Percentiles rank a stretch among this genome's conserved stretches.
These are phyloP conservation scores for Phytophthora citricola DNA, from an alignment of 352 stramenopile species.

Conservation along the genomic window DNA sequence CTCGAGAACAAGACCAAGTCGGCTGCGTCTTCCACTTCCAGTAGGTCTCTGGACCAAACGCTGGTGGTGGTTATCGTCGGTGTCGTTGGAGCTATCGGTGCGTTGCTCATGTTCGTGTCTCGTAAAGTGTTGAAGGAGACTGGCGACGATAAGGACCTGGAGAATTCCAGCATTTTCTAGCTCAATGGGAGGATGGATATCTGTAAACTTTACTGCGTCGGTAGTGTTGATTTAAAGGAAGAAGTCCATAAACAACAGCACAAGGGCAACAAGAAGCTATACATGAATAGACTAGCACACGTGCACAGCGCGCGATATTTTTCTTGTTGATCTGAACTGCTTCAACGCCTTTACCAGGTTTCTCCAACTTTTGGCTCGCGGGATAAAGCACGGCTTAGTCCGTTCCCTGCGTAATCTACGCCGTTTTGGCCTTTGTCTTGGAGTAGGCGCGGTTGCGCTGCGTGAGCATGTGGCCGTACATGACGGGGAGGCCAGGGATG, in stretches of 20 bases:
- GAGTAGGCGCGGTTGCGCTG: conserved; percentile 86
- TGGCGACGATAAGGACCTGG: conserved; percentile 43
- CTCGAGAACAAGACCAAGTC: conserved; percentile 33
- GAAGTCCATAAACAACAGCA: conserved; percentile 15
- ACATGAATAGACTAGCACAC: conserved; percentile 32
- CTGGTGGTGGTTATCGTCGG: conserved; percentile 69
- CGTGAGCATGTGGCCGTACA: conserved; percentile 89
- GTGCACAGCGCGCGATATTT: conserved; percentile 23
- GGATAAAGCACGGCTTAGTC: not conserved
- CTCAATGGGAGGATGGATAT: conserved; percentile 25
- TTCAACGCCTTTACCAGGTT: conserved; percentile 15
- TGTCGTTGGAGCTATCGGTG: conserved; percentile 58
- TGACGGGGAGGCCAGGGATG: conserved; percentile 78
- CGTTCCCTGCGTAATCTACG: conserved; percentile 35
- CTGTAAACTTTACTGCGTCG: conserved; percentile 37
- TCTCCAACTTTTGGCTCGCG: not conserved
- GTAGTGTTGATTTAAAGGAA: conserved; percentile 22
- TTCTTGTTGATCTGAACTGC: conserved; percentile 26
- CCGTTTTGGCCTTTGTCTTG: conserved; percentile 79
- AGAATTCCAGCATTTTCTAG: conserved; percentile 37
- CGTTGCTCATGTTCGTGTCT: conserved; percentile 59
- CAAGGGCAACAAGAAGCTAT: conserved; percentile 32
- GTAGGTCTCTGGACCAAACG: conserved; percentile 48
- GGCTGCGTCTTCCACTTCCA: conserved; percentile 16
- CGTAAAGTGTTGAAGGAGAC: conserved; percentile 62